These are phyloP conservation scores for Omphalotus olearius DNA, from an alignment of 1,284 basidiomycete genomes.

Conservation along the genomic window DNA sequence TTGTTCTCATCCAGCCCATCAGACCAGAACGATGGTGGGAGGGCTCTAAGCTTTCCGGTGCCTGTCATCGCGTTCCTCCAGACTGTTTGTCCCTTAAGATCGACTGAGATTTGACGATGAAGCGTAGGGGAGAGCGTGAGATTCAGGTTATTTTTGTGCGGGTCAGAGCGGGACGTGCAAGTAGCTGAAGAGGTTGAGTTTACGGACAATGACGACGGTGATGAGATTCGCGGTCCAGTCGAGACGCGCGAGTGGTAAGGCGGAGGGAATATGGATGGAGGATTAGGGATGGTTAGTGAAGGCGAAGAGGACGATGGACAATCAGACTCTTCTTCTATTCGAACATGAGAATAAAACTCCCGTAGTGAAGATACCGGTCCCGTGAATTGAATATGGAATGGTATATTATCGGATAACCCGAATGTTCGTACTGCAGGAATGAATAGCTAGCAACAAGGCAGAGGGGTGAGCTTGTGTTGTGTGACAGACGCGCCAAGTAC, in stretches of 20 bases:
- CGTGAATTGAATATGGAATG: slow-evolving; percentile 15
- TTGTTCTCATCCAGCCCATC: background rate
- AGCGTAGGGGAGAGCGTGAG: slow-evolving; percentile 12
- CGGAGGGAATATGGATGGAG: background rate
- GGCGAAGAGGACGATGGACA: background rate
- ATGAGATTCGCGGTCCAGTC: no score
- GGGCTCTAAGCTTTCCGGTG: slow-evolving; percentile 13
- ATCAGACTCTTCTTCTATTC: slow-evolving; percentile 3
- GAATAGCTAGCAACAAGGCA: slow-evolving; percentile 8
- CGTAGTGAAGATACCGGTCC: slow-evolving; percentile 9
- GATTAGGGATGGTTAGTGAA: background rate
- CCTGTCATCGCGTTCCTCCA: slow-evolving; percentile 15
- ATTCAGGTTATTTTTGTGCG: no score
- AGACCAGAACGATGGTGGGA: slow-evolving; percentile 14
- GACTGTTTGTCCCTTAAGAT: slow-evolving; percentile 10
- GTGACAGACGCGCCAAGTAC: background rate
- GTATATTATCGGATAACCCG: slow-evolving; percentile 14
- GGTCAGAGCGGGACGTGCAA: no score
- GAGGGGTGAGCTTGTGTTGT: background rate
- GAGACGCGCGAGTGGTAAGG: no score
- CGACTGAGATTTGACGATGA: slow-evolving; percentile 16
- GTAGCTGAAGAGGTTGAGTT: no score
- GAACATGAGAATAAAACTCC: slow-evolving; percentile 4
- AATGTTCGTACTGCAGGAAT: slow-evolving; percentile 15
- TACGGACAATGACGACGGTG: no score